Conservation (phyloP, 2,329 filamentous ascomycete genomes). For the Phialemonium atrogriseum region DNA sequence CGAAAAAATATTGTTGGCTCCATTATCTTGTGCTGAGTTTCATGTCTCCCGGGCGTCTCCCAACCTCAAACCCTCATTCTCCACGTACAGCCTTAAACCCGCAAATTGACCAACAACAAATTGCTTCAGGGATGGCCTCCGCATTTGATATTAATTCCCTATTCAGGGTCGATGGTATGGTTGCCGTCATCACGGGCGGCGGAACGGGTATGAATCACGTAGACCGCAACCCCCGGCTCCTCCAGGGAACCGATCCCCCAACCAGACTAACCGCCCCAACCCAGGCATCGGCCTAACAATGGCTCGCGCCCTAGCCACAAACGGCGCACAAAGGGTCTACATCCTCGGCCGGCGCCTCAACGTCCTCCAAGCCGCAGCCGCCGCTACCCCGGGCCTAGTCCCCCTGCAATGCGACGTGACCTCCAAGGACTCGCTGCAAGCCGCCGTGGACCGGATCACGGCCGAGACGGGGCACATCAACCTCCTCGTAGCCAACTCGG, state of each 20-base stretch:
- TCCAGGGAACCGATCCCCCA: neutral
- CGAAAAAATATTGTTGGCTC: no score
- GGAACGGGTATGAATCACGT: conserved; percentile 30
- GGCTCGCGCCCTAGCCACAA: conserved; percentile 37
- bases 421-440: conserved; percentile 40
- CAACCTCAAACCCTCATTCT: neutral
- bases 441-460: conserved; percentile 49
- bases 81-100: no score
- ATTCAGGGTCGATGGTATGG: conserved; percentile 40
- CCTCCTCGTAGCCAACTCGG: conserved; percentile 56
- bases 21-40: no score
- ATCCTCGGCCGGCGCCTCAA: conserved; percentile 40
- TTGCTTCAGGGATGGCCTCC: no score
- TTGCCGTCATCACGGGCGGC: conserved; percentile 48
- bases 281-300: conserved; percentile 43
- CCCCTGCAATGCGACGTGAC: conserved; percentile 32
- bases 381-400: conserved; percentile 14
- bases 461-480: conserved; percentile 52
- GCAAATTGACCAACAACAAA: no score
- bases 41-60: neutral
- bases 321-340: conserved; percentile 42
- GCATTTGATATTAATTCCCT: conserved; percentile 22
- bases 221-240: no score
- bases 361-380: conserved; percentile 31
- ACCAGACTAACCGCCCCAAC: conserved; percentile 3